A percentile compares a stretch with the other conserved stretches of the same genome.
phyloP scores from a whole-genome alignment of 495 filamentous ascomycete genomes.

The Venustampulla echinocandica region DNA sequence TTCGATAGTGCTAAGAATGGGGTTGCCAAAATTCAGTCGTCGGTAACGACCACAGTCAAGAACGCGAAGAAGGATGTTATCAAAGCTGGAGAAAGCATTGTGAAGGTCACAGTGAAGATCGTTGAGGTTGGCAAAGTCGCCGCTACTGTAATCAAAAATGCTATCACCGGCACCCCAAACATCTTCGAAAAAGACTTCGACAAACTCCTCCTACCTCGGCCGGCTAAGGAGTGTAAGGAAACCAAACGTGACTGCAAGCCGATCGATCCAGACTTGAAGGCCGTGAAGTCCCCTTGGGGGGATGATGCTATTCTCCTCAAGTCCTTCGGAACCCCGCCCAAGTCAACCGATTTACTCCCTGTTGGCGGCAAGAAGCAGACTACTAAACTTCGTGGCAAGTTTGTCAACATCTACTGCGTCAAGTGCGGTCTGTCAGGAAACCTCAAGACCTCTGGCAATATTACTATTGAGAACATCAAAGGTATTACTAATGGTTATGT shows the following conservation, averaged over 20 bases:
- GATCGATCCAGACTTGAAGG: conserved; percentile 6
- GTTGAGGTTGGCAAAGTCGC: too few species aligned
- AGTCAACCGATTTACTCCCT: neutral
- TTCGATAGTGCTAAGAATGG: neutral
- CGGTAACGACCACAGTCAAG: neutral
- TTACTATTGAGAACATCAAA: neutral
- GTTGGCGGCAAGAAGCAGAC: too few species aligned
- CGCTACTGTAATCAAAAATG: too few species aligned
- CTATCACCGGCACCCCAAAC: too few species aligned
- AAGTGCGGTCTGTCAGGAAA: conserved; percentile 12
- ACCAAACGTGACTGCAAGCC: too few species aligned
- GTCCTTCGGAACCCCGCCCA: conserved; percentile 3
- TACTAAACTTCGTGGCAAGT: neutral
- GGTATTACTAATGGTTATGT: conserved; percentile 13
- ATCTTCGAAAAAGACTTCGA: too few species aligned
- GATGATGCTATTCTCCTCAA: conserved; percentile 16
- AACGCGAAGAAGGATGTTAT: neutral
- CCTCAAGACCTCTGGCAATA: conserved; percentile 9
- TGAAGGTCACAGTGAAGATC: too few species aligned
- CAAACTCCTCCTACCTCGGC: too few species aligned
- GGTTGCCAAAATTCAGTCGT: neutral
- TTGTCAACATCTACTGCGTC: conserved; percentile 17
- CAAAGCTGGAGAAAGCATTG: neutral
- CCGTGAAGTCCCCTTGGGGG: conserved; percentile 12
- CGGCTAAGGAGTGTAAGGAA: too few species aligned